These are phyloP conservation scores for Beauveria sp. DNA, from an alignment of 2,329 filamentous ascomycete genomes.

Conservation along the genomic window DNA sequence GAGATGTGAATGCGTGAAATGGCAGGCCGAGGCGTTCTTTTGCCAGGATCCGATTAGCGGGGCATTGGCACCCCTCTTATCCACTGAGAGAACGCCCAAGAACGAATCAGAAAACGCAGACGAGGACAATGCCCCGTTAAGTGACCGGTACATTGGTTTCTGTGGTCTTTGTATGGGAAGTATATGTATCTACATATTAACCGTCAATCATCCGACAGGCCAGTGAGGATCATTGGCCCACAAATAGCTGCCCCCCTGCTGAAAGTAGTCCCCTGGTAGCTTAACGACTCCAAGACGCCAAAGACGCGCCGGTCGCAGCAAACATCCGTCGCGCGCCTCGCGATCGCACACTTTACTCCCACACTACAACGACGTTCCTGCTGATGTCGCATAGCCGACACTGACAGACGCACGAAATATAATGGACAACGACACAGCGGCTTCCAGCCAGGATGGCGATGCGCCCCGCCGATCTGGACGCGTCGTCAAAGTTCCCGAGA, in stretches of 20 bases:
- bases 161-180: not conserved
- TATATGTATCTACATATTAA: not conserved
- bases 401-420: constrained; percentile 25
- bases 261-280: constrained; percentile 1
- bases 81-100: not conserved
- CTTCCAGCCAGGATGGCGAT: constrained; percentile 42
- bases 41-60: too few species aligned
- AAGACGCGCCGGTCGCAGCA: constrained; percentile 23
- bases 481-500: constrained; percentile 53
- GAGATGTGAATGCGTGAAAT: too few species aligned
- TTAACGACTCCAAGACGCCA: constrained; percentile 12
- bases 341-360: constrained; percentile 17
- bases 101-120: not conserved
- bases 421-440: constrained; percentile 48
- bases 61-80: not conserved
- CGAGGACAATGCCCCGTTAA: not conserved
- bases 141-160: not conserved
- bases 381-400: constrained; percentile 14
- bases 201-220: not conserved
- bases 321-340: constrained; percentile 18
- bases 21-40: too few species aligned
- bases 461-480: constrained; percentile 61
- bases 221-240: not conserved
- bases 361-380: constrained; percentile 4
- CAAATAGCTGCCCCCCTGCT: not conserved